phyloP scores from a whole-genome alignment of 129 eudicot genomes.

The Chrysanthemum lavandulifolium region DNA sequence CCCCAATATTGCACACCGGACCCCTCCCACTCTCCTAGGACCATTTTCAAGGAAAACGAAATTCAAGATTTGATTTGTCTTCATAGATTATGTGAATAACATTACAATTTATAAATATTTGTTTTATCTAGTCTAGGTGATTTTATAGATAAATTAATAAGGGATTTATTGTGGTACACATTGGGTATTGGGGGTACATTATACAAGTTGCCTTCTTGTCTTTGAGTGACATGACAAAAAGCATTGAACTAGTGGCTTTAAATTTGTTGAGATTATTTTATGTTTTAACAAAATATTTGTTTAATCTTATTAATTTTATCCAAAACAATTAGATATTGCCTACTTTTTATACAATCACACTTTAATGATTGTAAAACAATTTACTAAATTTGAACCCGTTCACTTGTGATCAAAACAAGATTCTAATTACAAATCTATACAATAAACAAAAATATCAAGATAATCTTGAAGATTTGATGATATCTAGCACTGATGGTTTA shows the following conservation, averaged over 20 bases:
- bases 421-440: background rate
- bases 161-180: background rate
- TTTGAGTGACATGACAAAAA: slow-evolving; percentile 21
- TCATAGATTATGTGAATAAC: background rate
- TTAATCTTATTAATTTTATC: slow-evolving; percentile 1
- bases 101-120: background rate
- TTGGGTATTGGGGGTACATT: background rate
- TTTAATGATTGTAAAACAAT: slow-evolving; percentile 10
- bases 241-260: slow-evolving; percentile 18
- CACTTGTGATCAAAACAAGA: background rate
- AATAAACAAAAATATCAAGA: background rate
- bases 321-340: slow-evolving; percentile 10
- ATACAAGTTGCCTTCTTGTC: slow-evolving; percentile 28
- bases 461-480: background rate
- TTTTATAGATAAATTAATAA: background rate
- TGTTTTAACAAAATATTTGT: background rate
- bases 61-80: background rate
- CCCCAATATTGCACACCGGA: background rate
- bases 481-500: background rate
- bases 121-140: background rate
- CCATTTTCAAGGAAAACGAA: slow-evolving; percentile 1
- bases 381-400: background rate
- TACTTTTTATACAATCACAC: background rate
- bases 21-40: background rate
- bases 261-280: slow-evolving; percentile 14